These are phyloP conservation scores for Colletotrichum sp. DNA, from an alignment of 2,329 filamentous ascomycete genomes.

Conservation along the genomic window DNA sequence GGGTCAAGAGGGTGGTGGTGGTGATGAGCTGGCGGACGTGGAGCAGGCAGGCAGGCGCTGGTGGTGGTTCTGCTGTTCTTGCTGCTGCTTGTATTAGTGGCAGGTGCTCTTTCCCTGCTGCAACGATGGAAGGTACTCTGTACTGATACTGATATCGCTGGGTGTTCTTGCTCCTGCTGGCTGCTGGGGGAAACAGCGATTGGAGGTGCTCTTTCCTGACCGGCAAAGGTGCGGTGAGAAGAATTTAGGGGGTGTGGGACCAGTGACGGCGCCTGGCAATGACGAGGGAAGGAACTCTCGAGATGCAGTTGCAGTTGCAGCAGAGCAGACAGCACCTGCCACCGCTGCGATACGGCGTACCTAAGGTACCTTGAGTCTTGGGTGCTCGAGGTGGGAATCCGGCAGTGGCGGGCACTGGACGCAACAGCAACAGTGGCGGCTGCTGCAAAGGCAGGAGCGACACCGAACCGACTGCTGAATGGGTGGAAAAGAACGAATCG, in stretches of 20 bases:
- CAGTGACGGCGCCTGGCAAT: not conserved
- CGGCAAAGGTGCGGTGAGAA: conserved; percentile 15
- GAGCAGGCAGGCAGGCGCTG: not conserved
- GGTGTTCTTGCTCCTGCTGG: not conserved
- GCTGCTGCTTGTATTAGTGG: not conserved
- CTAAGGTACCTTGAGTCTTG: not conserved
- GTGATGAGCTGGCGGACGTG: conserved; percentile 12
- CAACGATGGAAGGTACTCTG: not conserved
- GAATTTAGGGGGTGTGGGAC: conserved; percentile 8
- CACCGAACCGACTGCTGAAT: not conserved
- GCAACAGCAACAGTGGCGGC: not conserved
- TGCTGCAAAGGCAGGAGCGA: not conserved
- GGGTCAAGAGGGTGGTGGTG: not conserved
- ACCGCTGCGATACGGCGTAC: not conserved
- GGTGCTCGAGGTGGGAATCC: not conserved
- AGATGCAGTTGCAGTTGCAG: not conserved
- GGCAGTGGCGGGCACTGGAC: not conserved
- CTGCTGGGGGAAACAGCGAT: not conserved
- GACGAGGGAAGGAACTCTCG: not conserved
- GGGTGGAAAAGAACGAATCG: conserved; percentile 2
- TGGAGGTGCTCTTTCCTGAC: not conserved
- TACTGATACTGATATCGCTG: not conserved
- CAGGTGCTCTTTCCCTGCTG: not conserved
- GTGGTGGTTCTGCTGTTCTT: not conserved
- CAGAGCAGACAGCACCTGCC: not conserved